A percentile compares a stretch with the other conserved stretches of the same genome.
phyloP scores from a whole-genome alignment of 441 rosid species.

The Croton setiger region DNA sequence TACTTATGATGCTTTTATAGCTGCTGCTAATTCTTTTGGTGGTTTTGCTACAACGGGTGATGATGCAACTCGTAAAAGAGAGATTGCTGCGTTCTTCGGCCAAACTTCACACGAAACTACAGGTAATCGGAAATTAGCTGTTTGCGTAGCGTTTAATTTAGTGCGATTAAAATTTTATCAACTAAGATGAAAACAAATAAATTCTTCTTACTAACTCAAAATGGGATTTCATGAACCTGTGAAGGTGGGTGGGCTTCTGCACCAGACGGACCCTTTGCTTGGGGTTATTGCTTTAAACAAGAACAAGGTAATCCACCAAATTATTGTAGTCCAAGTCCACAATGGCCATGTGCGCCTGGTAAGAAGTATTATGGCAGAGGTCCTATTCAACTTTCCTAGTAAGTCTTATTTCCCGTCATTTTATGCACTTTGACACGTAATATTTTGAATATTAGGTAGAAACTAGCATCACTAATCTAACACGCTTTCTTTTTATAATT shows the following conservation, averaged over 20 bases:
- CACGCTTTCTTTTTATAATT: too few species aligned
- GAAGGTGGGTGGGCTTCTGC: neutral
- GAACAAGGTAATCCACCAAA: neutral
- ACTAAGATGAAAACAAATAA: too few species aligned
- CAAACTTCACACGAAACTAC: constrained; percentile 69
- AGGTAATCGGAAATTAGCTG: constrained; percentile 11
- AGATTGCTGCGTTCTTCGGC: constrained; percentile 64
- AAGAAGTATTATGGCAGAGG: constrained; percentile 6
- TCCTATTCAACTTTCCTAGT: neutral
- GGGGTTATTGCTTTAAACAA: neutral
- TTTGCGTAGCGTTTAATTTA: too few species aligned
- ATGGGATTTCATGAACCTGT: neutral
- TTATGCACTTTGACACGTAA: too few species aligned
- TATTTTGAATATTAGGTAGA: too few species aligned
- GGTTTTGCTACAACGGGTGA: constrained; percentile 52
- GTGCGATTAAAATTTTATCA: too few species aligned
- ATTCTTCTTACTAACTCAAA: neutral
- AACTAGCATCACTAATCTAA: too few species aligned
- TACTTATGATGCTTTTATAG: constrained; percentile 54
- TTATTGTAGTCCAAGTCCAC: neutral
- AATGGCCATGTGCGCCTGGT: neutral
- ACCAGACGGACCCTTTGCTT: neutral
- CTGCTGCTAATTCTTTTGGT: constrained; percentile 41
- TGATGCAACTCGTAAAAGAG: constrained; percentile 34
- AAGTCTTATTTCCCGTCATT: neutral